These are phyloP conservation scores for Heritiera fomes DNA, from an alignment of 345 rosid genomes.

Conservation along the genomic window DNA sequence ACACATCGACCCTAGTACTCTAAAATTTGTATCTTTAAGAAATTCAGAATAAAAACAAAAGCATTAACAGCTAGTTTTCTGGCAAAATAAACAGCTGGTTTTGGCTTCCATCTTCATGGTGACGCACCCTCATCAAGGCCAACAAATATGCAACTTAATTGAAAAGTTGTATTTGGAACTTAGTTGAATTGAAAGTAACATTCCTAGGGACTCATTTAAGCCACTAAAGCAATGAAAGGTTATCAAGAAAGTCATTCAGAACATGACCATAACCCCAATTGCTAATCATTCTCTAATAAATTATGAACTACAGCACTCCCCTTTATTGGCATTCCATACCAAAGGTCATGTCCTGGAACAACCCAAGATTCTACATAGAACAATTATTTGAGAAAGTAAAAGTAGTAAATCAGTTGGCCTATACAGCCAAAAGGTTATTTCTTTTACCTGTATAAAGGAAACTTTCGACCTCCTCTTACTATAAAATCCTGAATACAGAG, in stretches of 20 bases:
- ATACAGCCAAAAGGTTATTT: not conserved
- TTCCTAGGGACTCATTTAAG: not conserved
- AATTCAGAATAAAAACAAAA: not conserved
- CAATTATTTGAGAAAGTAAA: not conserved
- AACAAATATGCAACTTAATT: not conserved
- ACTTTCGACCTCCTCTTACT: constrained; percentile 71
- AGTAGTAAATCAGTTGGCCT: not conserved
- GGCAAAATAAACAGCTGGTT: not conserved
- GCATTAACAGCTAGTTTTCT: not conserved
- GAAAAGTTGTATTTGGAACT: not conserved
- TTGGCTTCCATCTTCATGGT: not conserved
- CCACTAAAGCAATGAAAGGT: not conserved
- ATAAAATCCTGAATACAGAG: constrained; percentile 69
- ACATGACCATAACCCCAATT: not conserved
- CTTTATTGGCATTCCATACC: not conserved
- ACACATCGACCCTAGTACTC: not conserved
- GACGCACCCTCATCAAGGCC: not conserved
- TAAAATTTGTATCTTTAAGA: not conserved
- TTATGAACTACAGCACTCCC: not conserved
- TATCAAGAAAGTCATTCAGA: not conserved
- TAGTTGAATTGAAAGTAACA: not conserved
- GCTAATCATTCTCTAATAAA: not conserved
- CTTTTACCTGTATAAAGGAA: constrained; percentile 83
- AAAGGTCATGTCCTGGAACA: not conserved
- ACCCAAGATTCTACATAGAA: not conserved